Evolutionary conservation across 2,329 filamentous ascomycete genomes (phyloP).

Genomic region (Domatiomyces catenatus): DNA sequence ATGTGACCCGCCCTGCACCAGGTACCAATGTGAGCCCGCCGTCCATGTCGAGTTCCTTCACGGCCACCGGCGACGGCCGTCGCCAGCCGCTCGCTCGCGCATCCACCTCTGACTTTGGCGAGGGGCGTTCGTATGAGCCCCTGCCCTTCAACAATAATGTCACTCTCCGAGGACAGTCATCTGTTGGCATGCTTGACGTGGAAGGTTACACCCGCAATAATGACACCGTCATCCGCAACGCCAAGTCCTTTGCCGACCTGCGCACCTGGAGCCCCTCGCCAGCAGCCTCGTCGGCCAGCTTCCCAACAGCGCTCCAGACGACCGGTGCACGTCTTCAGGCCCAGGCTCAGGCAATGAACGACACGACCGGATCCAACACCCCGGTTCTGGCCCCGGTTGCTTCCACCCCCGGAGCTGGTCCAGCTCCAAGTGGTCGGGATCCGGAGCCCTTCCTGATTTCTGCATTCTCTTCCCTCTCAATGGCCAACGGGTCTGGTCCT

Average conservation of each 20-base stretch:
- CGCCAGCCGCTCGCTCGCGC: constrained; percentile 78
- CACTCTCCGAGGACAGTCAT: constrained; percentile 58
- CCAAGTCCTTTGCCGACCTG: constrained; percentile 92
- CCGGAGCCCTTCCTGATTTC: constrained; percentile 48
- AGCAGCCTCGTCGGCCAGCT: constrained; percentile 76
- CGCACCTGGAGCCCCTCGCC: constrained; percentile 91
- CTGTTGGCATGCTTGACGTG: constrained; percentile 66
- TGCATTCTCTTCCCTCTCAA: constrained; percentile 44
- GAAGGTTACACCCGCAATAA: constrained; percentile 49
- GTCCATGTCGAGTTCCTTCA: constrained; percentile 33
- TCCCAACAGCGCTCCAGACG: constrained; percentile 51
- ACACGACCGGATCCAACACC: constrained; percentile 45
- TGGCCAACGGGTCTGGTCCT: constrained; percentile 29
- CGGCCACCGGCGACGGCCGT: constrained; percentile 51
- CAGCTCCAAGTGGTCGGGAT: constrained; percentile 25
- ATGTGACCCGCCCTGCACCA: constrained; percentile 51
- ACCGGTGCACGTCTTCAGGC: constrained; percentile 45
- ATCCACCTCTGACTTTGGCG: constrained; percentile 93
- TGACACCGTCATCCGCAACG: constrained; percentile 63
- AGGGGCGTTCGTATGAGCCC: constrained; percentile 55
- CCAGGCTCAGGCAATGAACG: constrained; percentile 30
- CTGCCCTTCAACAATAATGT: constrained; percentile 41
- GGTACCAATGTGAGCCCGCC: constrained; percentile 44
- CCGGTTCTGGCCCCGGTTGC: constrained; percentile 50
- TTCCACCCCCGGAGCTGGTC: constrained; percentile 31